Evolutionary conservation across 768 basidiomycete genomes (phyloP).

Genomic region (Coprinopsis sp.): DNA sequence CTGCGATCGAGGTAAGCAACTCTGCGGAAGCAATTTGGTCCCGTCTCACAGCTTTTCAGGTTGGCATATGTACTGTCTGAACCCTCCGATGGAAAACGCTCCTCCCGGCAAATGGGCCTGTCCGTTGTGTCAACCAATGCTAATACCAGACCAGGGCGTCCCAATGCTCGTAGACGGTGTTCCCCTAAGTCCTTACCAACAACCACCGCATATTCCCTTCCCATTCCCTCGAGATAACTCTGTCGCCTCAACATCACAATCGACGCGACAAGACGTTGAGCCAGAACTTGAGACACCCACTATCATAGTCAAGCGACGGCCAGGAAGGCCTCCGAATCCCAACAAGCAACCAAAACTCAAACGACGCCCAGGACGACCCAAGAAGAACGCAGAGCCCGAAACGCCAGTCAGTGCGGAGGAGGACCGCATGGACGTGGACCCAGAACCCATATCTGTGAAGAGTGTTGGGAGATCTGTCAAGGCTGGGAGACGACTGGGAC

Average conservation of each 20-base stretch:
- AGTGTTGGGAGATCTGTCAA: neutral
- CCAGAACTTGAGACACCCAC: neutral
- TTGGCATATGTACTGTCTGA: constrained; percentile 81
- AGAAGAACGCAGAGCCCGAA: neutral
- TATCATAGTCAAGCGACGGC: neutral
- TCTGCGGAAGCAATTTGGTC: neutral
- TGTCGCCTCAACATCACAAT: constrained; percentile 29
- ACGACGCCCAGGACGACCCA: constrained; percentile 2
- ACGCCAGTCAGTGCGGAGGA: constrained; percentile 12
- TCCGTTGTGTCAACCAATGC: constrained; percentile 52
- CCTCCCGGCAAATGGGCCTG: constrained; percentile 81
- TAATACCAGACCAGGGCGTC: constrained; percentile 5
- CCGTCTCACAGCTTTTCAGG: constrained; percentile 36
- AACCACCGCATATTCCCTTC: constrained; percentile 10
- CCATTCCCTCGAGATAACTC: constrained; percentile 19
- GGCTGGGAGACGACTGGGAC: constrained; percentile 1
- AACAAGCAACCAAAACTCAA: constrained; percentile 6
- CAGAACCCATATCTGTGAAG: constrained; percentile 13
- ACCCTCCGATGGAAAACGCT: constrained; percentile 62
- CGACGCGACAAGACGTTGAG: constrained; percentile 8
- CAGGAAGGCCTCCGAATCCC: neutral
- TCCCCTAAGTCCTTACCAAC: constrained; percentile 5
- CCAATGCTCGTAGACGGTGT: constrained; percentile 6
- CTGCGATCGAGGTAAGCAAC: constrained; percentile 78
- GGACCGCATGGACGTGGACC: constrained; percentile 31